Evolutionary conservation across 108 stramenopile genomes (phyloP), one percentile per base, ranked within the genome.

Genomic region (Asterionellopsis glacialis): DNA sequence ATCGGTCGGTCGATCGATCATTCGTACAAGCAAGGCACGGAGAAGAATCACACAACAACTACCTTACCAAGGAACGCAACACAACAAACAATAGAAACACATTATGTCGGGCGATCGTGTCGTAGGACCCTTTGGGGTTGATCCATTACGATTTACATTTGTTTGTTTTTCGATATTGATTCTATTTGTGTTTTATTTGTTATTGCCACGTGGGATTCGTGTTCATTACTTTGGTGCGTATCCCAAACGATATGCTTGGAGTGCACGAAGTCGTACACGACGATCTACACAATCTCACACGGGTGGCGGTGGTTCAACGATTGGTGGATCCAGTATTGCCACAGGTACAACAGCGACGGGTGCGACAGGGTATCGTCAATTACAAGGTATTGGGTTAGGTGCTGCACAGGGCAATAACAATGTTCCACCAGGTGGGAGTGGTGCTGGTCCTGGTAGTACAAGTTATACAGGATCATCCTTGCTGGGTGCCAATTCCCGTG

Each of bases 221-320:
- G 83, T 85, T 24, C 69, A 78, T 48, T 85, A 87, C 57, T 91
- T 87, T 67, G 85, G 83, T n/a, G 77, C 84, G 9, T 91, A 91
- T 60, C 90, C 90, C 14, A 85, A 85, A 58, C 77, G 90, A 47
- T 87, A 87, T 63, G 90, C 90, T 14, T 91, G 90, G 90, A 85
- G 83, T 38, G 82, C 85, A 10, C 55, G 89, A 59, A 63, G 60
- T 38, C 57, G 84, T 53, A 61, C 59, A 25, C 68, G 65, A 28
- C n/a, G n/a, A n/a, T n/a, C n/a, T n/a, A n/a, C n/a, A n/a, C n/a
- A n/a, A n/a, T n/a, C n/a, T n/a, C 19, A 51, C 23, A 61, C 11
- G 11, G 24, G 63, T 27, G 38, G 42, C 41, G 48, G 55, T 41
- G 11, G 45, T 27, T 14, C 62, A 54, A 7, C 33, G 52, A n/a